Conservation (phyloP, 1,139 yeast genomes). For the Spencermartinsiella ligniputridi region DNA sequence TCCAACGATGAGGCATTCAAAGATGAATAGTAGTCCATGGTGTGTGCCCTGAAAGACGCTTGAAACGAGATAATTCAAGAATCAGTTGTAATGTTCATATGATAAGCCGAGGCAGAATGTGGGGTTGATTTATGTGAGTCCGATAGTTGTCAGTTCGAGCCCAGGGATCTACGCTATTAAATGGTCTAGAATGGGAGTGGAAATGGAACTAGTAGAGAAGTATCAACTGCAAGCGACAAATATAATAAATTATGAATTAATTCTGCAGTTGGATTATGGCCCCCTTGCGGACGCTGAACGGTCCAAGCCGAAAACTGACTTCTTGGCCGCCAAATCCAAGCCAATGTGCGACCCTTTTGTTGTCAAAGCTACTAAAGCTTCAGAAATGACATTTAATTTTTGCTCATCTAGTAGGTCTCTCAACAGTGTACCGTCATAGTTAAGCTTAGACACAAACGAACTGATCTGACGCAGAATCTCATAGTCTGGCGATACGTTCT, state of each 20-base stretch:
- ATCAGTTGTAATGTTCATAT: too few species aligned
- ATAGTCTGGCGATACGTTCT: conserved; percentile 20
- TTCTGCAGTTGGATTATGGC: too few species aligned
- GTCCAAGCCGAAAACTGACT: neutral
- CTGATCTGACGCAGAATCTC: conserved; percentile 25
- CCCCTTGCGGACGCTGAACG: neutral
- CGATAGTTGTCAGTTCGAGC: too few species aligned
- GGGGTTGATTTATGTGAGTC: too few species aligned
- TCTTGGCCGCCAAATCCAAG: conserved; percentile 1
- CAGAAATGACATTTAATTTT: conserved; percentile 23
- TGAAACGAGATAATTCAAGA: too few species aligned
- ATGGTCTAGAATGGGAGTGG: too few species aligned
- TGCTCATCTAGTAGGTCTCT: conserved; percentile 18
- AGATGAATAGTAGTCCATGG: conserved; percentile 80
- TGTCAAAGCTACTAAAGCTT: conserved; percentile 23
- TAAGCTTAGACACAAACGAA: conserved; percentile 17
- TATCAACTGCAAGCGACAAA: too few species aligned
- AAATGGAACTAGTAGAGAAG: too few species aligned
- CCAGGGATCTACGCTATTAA: too few species aligned
- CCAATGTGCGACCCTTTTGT: conserved; percentile 17
- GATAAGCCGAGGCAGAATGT: too few species aligned
- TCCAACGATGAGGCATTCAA: conserved; percentile 73
- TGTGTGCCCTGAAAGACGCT: too few species aligned
- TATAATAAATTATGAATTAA: too few species aligned
- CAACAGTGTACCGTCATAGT: conserved; percentile 1